These are phyloP conservation scores for Coemansia sp. DNA, from an alignment of 192 early-diverging fungal species.

Conservation along the genomic window DNA sequence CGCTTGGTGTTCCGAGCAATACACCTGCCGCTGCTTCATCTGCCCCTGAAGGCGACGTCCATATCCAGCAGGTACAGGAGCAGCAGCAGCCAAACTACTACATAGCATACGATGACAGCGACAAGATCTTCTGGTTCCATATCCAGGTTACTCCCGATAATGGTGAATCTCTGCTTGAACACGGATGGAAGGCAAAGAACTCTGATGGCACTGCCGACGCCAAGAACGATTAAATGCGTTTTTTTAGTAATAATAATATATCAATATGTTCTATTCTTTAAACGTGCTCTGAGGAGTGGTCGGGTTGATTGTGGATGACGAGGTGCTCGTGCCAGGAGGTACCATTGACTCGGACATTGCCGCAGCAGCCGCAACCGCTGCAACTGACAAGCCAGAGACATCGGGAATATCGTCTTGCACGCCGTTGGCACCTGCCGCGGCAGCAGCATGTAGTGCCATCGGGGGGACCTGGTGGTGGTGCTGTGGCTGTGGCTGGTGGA, in stretches of 20 bases:
- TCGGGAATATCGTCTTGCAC: conserved; percentile 6
- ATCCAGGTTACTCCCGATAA: conserved; percentile 16
- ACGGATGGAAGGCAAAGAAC: conserved; percentile 17
- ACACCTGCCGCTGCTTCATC: not conserved
- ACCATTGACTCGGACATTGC: conserved; percentile 7
- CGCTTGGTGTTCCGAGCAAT: not conserved
- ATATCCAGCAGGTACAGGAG: conserved; percentile 2
- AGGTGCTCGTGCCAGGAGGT: conserved; percentile 6
- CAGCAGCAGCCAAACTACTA: conserved; percentile 25
- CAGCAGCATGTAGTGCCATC: not conserved
- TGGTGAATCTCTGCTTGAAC: conserved; percentile 17
- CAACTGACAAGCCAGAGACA: conserved; percentile 8
- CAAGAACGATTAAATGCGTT: not conserved
- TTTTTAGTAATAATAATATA: conserved; percentile 8
- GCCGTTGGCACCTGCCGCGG: not conserved
- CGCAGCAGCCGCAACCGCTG: conserved; percentile 9
- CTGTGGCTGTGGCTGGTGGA: conserved; percentile 3
- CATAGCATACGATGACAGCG: conserved; percentile 17
- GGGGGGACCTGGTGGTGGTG: not conserved
- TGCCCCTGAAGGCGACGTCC: not conserved
- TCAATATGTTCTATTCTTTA: conserved; percentile 10
- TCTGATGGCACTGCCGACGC: no score
- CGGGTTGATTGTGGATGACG: conserved; percentile 13
- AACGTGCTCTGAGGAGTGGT: conserved; percentile 24
- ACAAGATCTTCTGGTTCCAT: conserved; percentile 39